These are phyloP conservation scores for Beauveria australis DNA, from an alignment of 2,329 filamentous ascomycete species.

Conservation along the genomic window DNA sequence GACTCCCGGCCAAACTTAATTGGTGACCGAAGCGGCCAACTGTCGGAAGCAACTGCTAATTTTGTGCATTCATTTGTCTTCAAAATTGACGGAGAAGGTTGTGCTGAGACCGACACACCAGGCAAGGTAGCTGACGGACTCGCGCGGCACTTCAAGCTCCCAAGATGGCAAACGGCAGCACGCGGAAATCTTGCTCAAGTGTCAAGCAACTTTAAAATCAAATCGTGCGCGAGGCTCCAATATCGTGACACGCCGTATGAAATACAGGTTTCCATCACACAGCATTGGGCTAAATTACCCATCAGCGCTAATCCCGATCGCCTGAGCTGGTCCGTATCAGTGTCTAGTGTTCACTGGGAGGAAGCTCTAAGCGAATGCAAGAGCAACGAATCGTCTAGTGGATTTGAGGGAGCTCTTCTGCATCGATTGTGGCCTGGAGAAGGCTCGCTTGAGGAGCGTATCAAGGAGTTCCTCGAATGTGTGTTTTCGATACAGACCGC, in stretches of 20 bases:
- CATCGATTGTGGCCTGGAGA: constrained; percentile 25
- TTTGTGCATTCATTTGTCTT: background rate
- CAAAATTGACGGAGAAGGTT: background rate
- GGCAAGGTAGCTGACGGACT: background rate
- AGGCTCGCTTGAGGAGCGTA: constrained; percentile 19
- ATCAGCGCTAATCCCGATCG: constrained; percentile 14
- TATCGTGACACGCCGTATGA: constrained; percentile 24
- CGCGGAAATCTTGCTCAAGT: constrained; percentile 1
- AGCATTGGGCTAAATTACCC: constrained; percentile 19
- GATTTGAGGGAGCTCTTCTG: constrained; percentile 23
- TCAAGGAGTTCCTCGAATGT: constrained; percentile 22
- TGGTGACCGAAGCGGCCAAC: background rate
- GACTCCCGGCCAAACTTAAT: constrained; percentile 15
- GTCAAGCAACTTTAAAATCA: constrained; percentile 15
- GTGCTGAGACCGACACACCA: too few species aligned
- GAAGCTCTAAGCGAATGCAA: constrained; percentile 24
- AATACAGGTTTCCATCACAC: constrained; percentile 25
- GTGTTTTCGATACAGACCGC: constrained; percentile 16
- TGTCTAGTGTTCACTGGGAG: constrained; percentile 30
- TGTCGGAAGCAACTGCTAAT: background rate
- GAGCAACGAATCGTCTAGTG: constrained; percentile 18
- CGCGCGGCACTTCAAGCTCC: background rate
- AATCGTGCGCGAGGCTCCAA: constrained; percentile 21
- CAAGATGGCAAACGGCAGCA: constrained; percentile 4
- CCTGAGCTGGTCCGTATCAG: constrained; percentile 23